Conservation (phyloP, 345 rosid species). For the Lagerstroemia speciosa region DNA sequence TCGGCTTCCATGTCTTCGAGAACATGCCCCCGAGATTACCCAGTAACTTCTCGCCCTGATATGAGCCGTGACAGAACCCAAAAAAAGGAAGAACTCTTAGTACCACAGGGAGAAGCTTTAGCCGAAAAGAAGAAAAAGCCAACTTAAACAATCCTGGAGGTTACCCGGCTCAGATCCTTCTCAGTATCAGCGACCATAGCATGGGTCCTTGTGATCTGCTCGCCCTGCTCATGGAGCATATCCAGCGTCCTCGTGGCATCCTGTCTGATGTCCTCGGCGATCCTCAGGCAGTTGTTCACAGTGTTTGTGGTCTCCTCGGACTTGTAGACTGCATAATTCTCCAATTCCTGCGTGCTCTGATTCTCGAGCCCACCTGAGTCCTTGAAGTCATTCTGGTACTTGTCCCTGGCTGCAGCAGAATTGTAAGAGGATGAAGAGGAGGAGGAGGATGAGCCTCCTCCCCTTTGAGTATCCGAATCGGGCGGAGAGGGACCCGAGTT, state of each 20-base stretch:
- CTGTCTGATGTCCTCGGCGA: slow-evolving; percentile 69
- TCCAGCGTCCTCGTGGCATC: slow-evolving; percentile 77
- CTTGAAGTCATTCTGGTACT: slow-evolving; percentile 54
- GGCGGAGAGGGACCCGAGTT: slow-evolving; percentile 3
- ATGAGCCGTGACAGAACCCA: slow-evolving; percentile 4
- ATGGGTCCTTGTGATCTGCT: slow-evolving; percentile 79
- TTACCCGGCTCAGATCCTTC: slow-evolving; percentile 72
- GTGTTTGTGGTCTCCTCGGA: slow-evolving; percentile 76
- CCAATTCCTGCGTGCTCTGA: slow-evolving; percentile 73
- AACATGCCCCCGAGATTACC: slow-evolving; percentile 92
- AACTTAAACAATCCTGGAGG: neutral
- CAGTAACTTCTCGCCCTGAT: slow-evolving; percentile 86
- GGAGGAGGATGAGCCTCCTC: slow-evolving; percentile 13
- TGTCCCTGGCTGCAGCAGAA: slow-evolving; percentile 16
- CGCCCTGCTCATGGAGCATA: slow-evolving; percentile 78
- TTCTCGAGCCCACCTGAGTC: slow-evolving; percentile 66
- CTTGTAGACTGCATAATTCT: slow-evolving; percentile 73
- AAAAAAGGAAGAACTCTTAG: neutral
- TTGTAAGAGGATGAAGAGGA: slow-evolving; percentile 17
- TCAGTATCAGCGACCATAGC: slow-evolving; percentile 62
- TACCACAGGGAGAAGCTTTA: neutral
- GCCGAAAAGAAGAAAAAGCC: neutral
- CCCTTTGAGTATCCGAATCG: slow-evolving; percentile 27
- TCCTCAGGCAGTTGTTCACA: slow-evolving; percentile 65
- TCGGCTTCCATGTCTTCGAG: slow-evolving; percentile 91